Percentiles rank a stretch among this genome's conserved stretches.
Evolutionary conservation across 2,329 filamentous ascomycete species (phyloP).

Genomic region (Trichoderma brevicompactum): DNA sequence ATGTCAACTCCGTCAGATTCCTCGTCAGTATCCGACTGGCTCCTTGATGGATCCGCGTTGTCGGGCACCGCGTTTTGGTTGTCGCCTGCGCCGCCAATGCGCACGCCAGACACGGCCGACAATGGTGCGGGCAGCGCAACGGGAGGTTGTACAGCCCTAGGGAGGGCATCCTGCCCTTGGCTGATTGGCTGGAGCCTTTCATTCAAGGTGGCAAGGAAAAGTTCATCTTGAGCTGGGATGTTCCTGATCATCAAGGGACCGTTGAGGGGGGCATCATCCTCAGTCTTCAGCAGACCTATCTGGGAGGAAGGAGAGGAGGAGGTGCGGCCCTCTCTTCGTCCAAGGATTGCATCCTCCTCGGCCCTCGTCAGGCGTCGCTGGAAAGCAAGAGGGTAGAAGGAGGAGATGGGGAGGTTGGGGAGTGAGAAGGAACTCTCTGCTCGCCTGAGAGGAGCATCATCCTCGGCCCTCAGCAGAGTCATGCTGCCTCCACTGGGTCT

Average conservation of each 20-base stretch:
- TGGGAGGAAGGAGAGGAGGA: not conserved
- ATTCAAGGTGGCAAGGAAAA: constrained; percentile 56
- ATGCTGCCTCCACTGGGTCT: constrained; percentile 37
- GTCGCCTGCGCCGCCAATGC: constrained; percentile 34
- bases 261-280: constrained; percentile 53
- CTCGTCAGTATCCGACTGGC: not conserved
- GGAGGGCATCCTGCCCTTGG: constrained; percentile 49
- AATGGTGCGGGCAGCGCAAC: constrained; percentile 39
- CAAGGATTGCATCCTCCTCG: no score
- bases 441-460: no score
- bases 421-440: no score
- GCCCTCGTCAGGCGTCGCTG: no score
- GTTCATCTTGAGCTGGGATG: constrained; percentile 59
- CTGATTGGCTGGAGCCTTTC: constrained; percentile 58
- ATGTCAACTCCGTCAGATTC: not conserved
- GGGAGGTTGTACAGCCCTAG: constrained; percentile 45
- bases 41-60: constrained; percentile 26
- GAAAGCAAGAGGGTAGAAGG: not conserved
- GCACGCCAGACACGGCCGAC: not conserved
- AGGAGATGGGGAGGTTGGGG: constrained; percentile 34
- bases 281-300: constrained; percentile 42
- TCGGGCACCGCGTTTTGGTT: constrained; percentile 32
- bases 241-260: constrained; percentile 61
- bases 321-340: no score
- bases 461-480: no score